Base-by-base conservation (phyloP, 106 monocot genomes). In the Narthecium ossifragum region DNA sequence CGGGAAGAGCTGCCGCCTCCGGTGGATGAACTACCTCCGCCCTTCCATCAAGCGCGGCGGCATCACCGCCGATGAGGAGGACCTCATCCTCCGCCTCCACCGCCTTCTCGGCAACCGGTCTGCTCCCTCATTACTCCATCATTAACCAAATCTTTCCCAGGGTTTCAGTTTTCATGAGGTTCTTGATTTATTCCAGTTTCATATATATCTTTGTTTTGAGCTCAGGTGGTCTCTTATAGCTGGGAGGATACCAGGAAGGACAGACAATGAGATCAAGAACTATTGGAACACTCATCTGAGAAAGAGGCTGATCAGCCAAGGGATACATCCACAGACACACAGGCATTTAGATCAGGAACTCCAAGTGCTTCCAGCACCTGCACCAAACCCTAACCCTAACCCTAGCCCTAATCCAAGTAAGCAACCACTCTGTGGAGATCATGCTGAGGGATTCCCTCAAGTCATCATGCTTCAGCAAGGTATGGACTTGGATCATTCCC, bases 251-350 rank as follows among this genome's bases (percentile, higher is more conserved):
- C 84, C 83, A 1, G 88, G 88, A 2, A 68, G 88, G 25, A 88
- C 88, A 0, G 88, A 88, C 55, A 88, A 88, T 43, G 88, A 88
- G 77, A 88, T 88, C 55, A 88, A 88, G 71, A 88, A 88, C 61
- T 78, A 88, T 70, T 88, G 88, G 88, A 84, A 88, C 65, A 84
- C 84, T 9, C 76, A 88, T 46, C 80, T 88, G 30, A 79, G 83
- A 60, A 80, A 77, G 67, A 88, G 80, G 67, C 80, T 88, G 60
- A 49, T 84, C 41, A 65, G 66, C 32, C 77, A 68, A 38, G 88
- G 88, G 7, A 71, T 88, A 10, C 84, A 88, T 49, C 80, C 88
- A 52, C 52, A 77, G 27, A 84, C 80, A 18, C 84, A 84, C 70
- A 86, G 39, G 52, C 78, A 77, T 12, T 55, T 86, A 53, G 13